Conservation (phyloP, 148 eudicot species). For the Simmondsia chinensis region DNA sequence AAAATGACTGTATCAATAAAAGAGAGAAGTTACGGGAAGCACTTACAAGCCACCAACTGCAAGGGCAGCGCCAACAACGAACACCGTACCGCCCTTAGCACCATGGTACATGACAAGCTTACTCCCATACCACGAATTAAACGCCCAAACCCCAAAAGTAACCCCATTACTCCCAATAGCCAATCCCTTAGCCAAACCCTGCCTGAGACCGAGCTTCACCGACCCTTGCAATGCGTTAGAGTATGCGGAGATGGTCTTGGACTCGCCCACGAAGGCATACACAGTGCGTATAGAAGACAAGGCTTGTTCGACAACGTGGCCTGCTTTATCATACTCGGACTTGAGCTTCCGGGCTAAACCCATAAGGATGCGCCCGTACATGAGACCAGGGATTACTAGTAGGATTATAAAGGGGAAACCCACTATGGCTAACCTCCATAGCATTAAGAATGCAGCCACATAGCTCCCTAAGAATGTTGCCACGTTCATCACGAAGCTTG, state of each 20-base stretch:
- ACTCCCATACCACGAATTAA: slow-evolving; percentile 72
- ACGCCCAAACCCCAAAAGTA: slow-evolving; percentile 68
- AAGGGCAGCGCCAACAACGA: slow-evolving; percentile 56
- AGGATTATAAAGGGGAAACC: slow-evolving; percentile 52
- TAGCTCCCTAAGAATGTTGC: slow-evolving; percentile 60
- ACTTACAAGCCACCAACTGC: slow-evolving; percentile 76
- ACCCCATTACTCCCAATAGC: slow-evolving; percentile 77
- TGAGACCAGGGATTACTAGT: slow-evolving; percentile 61
- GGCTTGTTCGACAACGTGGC: slow-evolving; percentile 58
- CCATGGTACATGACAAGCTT: slow-evolving; percentile 79
- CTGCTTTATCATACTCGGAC: slow-evolving; percentile 47
- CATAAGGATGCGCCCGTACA: slow-evolving; percentile 65
- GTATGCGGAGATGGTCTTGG: slow-evolving; percentile 42
- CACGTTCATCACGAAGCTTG: slow-evolving; percentile 61
- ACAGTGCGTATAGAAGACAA: slow-evolving; percentile 75
- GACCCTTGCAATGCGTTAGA: slow-evolving; percentile 59
- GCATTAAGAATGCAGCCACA: slow-evolving; percentile 39
- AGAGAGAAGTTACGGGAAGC: background rate
- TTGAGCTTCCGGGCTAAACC: slow-evolving; percentile 47
- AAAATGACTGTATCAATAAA: background rate
- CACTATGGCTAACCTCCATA: slow-evolving; percentile 72
- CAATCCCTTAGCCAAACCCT: slow-evolving; percentile 77
- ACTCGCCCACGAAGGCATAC: slow-evolving; percentile 74
- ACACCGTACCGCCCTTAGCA: slow-evolving; percentile 74
- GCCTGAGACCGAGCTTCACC: slow-evolving; percentile 56